Conservation (phyloP, 148 eudicot species). For the Vaccinium vitisidaea region DNA sequence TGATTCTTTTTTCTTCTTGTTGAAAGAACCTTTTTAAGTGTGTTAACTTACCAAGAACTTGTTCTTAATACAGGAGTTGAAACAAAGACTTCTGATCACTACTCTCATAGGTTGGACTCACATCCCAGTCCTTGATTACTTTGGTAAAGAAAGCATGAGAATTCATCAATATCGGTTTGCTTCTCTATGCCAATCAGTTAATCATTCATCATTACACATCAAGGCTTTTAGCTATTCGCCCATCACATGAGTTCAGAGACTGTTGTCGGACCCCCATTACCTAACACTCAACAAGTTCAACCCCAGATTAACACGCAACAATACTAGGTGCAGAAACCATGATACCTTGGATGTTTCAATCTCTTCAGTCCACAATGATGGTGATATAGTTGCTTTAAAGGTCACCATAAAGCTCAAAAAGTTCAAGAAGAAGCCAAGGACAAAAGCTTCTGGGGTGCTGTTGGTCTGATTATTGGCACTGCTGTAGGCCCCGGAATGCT, state of each 20-base stretch:
- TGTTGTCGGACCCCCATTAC: neutral
- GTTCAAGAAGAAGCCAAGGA: constrained; percentile 18
- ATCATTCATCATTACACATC: neutral
- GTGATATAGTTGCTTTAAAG: neutral
- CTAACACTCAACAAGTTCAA: neutral
- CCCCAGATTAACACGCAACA: neutral
- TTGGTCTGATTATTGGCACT: constrained; percentile 66
- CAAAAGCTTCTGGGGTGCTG: constrained; percentile 74
- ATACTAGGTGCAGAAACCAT: constrained; percentile 12
- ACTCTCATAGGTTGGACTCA: neutral
- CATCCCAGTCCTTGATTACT: neutral
- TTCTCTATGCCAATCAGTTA: constrained; percentile 3
- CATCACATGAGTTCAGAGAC: neutral
- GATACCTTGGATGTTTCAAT: constrained; percentile 1
- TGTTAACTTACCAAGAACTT: neutral
- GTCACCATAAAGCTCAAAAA: constrained; percentile 3
- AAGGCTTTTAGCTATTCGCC: neutral
- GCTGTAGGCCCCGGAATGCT: constrained; percentile 81
- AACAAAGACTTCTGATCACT: neutral
- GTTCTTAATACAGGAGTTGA: neutral
- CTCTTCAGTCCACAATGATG: neutral
- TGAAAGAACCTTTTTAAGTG: neutral
- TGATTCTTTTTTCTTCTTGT: neutral
- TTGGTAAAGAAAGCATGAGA: constrained; percentile 2
- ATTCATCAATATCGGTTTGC: constrained; percentile 13